Percentiles rank a stretch among this genome's conserved stretches.
These are phyloP conservation scores for Phytophthora kernoviae DNA, from an alignment of 352 stramenopile species.

Conservation along the genomic window DNA sequence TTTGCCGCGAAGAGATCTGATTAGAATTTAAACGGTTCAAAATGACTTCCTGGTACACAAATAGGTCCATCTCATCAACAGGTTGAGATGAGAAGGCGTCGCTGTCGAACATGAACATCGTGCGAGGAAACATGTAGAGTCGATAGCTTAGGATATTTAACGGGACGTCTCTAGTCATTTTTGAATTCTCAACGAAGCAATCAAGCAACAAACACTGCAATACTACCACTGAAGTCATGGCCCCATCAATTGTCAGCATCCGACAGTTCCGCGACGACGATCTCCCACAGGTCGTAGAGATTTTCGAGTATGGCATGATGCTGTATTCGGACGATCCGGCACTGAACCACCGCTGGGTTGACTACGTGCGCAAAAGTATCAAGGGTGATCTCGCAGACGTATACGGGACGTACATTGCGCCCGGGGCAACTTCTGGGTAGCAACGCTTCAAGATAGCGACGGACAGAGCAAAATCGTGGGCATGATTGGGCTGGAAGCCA, in stretches of 20 bases:
- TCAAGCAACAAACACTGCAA: neutral
- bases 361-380: constrained; percentile 41
- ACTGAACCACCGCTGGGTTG: constrained; percentile 20
- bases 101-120: too few relatives aligned
- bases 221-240: constrained; percentile 8
- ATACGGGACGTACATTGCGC: constrained; percentile 35
- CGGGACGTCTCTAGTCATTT: neutral
- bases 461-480: constrained; percentile 23
- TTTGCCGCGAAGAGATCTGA: neutral
- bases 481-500: constrained; percentile 35
- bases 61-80: too few relatives aligned
- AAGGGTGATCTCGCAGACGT: constrained; percentile 41
- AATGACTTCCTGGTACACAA: neutral
- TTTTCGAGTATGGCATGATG: constrained; percentile 52
- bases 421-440: constrained; percentile 59
- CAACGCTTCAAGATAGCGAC: constrained; percentile 23
- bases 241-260: constrained; percentile 20
- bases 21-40: neutral
- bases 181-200: constrained; percentile 1
- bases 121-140: too few relatives aligned
- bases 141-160: too few relatives aligned
- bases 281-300: constrained; percentile 29
- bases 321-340: constrained; percentile 29
- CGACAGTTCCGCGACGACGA: constrained; percentile 41
- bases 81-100: neutral